phyloP scores from a whole-genome alignment of 2,329 filamentous ascomycete species.

The Penicillium sp. region DNA sequence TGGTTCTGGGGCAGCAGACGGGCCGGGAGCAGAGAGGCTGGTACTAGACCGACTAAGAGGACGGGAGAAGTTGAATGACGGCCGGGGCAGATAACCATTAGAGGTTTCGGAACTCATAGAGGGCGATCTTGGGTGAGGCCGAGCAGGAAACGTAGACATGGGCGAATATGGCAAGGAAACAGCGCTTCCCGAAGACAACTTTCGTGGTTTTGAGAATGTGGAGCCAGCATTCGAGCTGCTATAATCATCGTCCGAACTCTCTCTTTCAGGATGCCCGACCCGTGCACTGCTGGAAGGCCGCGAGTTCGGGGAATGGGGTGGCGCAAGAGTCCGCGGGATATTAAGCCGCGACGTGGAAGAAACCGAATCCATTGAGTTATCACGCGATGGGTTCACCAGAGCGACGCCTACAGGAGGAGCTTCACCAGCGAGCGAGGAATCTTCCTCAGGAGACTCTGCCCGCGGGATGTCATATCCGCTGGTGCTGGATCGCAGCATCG shows the following conservation, averaged over 20 bases:
- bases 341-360: conserved; percentile 43
- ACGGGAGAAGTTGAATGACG: conserved; percentile 91
- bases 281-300: conserved; percentile 56
- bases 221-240: conserved; percentile 62
- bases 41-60: conserved; percentile 70
- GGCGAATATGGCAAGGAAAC: conserved; percentile 65
- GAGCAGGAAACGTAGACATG: conserved; percentile 62
- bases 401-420: conserved; percentile 26
- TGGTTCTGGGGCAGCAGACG: conserved; percentile 34
- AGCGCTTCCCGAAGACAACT: conserved; percentile 74
- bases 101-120: conserved; percentile 85
- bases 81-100: conserved; percentile 65
- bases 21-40: conserved; percentile 40
- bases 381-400: conserved; percentile 30
- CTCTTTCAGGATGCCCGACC: conserved; percentile 66
- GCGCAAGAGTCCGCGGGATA: conserved; percentile 49
- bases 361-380: conserved; percentile 42
- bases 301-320: conserved; percentile 50
- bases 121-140: conserved; percentile 73
- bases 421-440: conserved; percentile 22
- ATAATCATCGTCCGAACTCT: conserved; percentile 71
- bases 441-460: conserved; percentile 39
- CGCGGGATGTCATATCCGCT: conserved; percentile 32
- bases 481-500: conserved; percentile 19
- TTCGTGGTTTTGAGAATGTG: conserved; percentile 71